Base-by-base conservation (phyloP, 306 rosid genomes). In the Luffa aegyptiaca region DNA sequence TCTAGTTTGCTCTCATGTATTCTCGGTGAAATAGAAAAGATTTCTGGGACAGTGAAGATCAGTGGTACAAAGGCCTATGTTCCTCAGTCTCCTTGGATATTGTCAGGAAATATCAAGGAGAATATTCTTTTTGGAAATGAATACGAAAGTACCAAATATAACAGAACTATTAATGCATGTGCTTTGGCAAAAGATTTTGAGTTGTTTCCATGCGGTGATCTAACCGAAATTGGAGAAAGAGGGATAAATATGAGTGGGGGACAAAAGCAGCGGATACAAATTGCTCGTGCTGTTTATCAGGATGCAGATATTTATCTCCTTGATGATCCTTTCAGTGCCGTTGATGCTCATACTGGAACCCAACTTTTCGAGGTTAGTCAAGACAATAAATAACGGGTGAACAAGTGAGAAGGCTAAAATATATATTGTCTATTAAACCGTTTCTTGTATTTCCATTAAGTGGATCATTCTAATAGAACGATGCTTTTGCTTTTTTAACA, bases 201-300 rank as follows among this genome's bases (percentile, higher is more conserved):
- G 88, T 85, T 94, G 52, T 94, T 94, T 82, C 88, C 95, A 2
- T 66, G 79, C 55, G 97, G 97, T n/a, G 98, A 94, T 66, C 76
- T 87, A 48, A 94, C 98, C 2, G 97, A 91, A 83, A 94, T 92
- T 52, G 98, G 98, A 57, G 98, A 94, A 80, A 87, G 98, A 84
- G 98, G 98, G 71, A 94, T 94, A 77, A 94, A 94, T 66, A 90
- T 94, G 97, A 94, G 98, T 81, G 98, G 98, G 37, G 98, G 98
- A 21, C 98, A 94, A 85, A 94, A 94, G 86, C 98, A 94, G 75
- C 91, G 98, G 86, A 91, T 94, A 68, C 97, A 94, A 73, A 88
- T 94, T 42, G 98, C 98, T 57, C 85, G 98, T 59, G 92, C 98
- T 17, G 98, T 89, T 64, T 94, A 94, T 82, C 90, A 92, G 20